phyloP scores from a whole-genome alignment of 768 basidiomycete species.

The Russula griseocarnosa region DNA sequence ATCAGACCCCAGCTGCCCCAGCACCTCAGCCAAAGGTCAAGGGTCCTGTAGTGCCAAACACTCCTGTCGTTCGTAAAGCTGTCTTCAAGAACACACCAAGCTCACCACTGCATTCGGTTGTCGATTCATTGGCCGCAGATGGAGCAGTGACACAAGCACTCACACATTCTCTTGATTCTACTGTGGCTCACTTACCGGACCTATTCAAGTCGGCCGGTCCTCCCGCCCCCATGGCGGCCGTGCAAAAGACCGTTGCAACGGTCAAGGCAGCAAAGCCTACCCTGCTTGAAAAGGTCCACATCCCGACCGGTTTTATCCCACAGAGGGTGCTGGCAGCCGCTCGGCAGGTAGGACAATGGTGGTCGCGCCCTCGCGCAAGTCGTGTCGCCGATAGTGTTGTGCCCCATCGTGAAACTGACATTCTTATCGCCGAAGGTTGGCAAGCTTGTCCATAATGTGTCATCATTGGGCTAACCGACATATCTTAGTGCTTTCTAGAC shows the following conservation, averaged over 20 bases:
- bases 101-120: slow-evolving; percentile 53
- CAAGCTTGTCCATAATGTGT: background rate
- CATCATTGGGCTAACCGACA: slow-evolving; percentile 1
- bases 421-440: slow-evolving; percentile 58
- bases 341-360: slow-evolving; percentile 45
- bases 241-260: slow-evolving; percentile 32
- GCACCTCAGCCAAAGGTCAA: slow-evolving; percentile 35
- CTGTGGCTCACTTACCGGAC: slow-evolving; percentile 47
- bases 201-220: slow-evolving; percentile 38
- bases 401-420: slow-evolving; percentile 60
- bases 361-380: slow-evolving; percentile 51
- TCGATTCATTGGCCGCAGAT: slow-evolving; percentile 58
- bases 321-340: slow-evolving; percentile 32
- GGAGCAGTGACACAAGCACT: slow-evolving; percentile 41
- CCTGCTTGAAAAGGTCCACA: background rate
- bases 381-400: slow-evolving; percentile 51
- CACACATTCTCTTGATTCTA: slow-evolving; percentile 47
- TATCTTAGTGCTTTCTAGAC: slow-evolving; percentile 56
- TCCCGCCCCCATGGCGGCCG: slow-evolving; percentile 21
- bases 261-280: slow-evolving; percentile 24
- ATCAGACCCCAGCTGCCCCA: slow-evolving; percentile 31
- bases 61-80: slow-evolving; percentile 39
- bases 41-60: slow-evolving; percentile 40
- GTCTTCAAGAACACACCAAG: slow-evolving; percentile 44
- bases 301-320: slow-evolving; percentile 32